Conservation (phyloP, 768 basidiomycete species). For the Boletus vermiculosoides region DNA sequence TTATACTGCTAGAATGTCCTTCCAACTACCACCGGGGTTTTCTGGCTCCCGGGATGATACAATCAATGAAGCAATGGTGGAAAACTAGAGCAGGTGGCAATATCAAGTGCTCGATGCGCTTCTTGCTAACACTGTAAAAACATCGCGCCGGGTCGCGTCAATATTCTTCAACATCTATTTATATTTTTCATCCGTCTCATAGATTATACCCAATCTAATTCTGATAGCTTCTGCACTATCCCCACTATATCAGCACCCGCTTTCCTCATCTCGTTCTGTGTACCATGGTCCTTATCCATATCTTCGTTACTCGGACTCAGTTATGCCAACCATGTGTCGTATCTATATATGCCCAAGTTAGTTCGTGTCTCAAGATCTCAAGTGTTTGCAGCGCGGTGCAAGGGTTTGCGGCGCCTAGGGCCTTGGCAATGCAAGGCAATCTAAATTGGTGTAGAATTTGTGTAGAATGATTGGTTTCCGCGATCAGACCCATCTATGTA, state of each 20-base stretch:
- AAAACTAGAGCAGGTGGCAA: slow-evolving; percentile 11
- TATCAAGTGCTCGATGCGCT: slow-evolving; percentile 13
- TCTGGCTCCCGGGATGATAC: slow-evolving; percentile 1
- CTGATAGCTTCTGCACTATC: not conserved
- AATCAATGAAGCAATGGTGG: slow-evolving; percentile 23
- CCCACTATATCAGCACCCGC: not conserved
- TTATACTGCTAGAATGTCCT: slow-evolving; percentile 9
- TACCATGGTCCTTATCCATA: not conserved
- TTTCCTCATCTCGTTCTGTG: not conserved
- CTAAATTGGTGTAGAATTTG: too few species aligned
- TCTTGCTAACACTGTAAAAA: not conserved
- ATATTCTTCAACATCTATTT: not conserved
- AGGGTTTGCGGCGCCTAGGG: not conserved
- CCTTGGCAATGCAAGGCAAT: too few species aligned
- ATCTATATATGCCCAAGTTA: not conserved
- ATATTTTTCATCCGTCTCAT: slow-evolving; percentile 3
- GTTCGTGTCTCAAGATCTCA: not conserved
- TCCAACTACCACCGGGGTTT: slow-evolving; percentile 9
- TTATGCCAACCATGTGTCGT: slow-evolving; percentile 2
- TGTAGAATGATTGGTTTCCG: too few species aligned
- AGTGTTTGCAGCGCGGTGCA: not conserved
- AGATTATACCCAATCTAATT: slow-evolving; percentile 23
- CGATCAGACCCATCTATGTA: too few species aligned
- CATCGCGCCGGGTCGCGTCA: slow-evolving; percentile 16
- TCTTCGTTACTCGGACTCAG: not conserved